Conservation (phyloP, 805 yeast species). For the Myxozyma lipomycoides region DNA sequence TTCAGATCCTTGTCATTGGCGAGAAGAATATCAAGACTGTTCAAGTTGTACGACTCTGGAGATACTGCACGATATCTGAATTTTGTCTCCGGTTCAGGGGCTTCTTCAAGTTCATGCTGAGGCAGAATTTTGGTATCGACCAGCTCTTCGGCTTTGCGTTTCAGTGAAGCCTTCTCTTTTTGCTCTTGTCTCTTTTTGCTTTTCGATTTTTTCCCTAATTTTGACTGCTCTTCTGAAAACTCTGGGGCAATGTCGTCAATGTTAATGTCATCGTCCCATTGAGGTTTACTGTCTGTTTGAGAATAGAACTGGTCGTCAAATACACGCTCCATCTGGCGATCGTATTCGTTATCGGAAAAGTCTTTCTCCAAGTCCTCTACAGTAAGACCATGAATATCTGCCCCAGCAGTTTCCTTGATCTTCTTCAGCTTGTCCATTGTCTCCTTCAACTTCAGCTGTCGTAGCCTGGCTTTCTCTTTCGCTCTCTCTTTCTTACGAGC, state of each 20-base stretch:
- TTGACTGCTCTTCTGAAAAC: slow-evolving; percentile 40
- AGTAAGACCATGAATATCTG: slow-evolving; percentile 52
- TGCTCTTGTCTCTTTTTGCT: slow-evolving; percentile 17
- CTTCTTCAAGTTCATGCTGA: slow-evolving; percentile 42
- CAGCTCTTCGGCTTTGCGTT: slow-evolving; percentile 63
- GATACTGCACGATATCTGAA: slow-evolving; percentile 92
- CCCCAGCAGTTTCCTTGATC: slow-evolving; percentile 65
- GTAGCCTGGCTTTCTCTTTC: slow-evolving; percentile 62
- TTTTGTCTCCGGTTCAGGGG: slow-evolving; percentile 34
- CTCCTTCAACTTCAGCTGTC: slow-evolving; percentile 69
- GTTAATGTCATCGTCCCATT: slow-evolving; percentile 61
- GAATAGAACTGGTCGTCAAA: slow-evolving; percentile 80
- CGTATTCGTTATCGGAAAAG: slow-evolving; percentile 90
- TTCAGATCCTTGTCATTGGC: slow-evolving; percentile 88
- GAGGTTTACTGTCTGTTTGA: slow-evolving; percentile 54
- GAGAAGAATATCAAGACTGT: slow-evolving; percentile 77
- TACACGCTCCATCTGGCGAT: slow-evolving; percentile 71
- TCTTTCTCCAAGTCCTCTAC: slow-evolving; percentile 78
- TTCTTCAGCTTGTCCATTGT: slow-evolving; percentile 66
- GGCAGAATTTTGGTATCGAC: slow-evolving; percentile 69
- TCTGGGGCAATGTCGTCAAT: slow-evolving; percentile 42
- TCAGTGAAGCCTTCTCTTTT: slow-evolving; percentile 49
- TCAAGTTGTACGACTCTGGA: slow-evolving; percentile 85
- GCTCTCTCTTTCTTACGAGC: slow-evolving; percentile 54
- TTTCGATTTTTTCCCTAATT: slow-evolving; percentile 16